phyloP scores from a whole-genome alignment of 179 eudicot genomes.

The Heliamphora pulchella region DNA sequence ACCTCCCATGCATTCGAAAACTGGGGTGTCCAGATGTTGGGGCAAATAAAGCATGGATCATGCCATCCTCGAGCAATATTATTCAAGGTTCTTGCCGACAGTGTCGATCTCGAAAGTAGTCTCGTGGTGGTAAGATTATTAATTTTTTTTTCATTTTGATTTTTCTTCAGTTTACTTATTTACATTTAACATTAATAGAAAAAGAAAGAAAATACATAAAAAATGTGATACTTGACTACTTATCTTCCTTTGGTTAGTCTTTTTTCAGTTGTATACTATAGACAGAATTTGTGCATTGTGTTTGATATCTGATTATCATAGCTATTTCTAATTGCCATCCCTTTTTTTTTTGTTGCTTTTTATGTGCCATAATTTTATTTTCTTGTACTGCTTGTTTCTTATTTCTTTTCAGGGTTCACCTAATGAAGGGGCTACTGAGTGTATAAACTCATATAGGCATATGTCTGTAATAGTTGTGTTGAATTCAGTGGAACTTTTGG shows the following conservation, averaged over 20 bases:
- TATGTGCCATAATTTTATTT: not conserved
- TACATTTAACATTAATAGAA: not conserved
- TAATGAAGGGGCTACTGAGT: conserved; percentile 64
- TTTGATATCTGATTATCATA: not conserved
- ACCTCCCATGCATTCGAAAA: conserved; percentile 38
- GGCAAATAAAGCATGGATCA: conserved; percentile 90
- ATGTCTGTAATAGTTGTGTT: conserved; percentile 87
- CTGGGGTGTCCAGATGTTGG: conserved; percentile 81
- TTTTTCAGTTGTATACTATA: conserved; percentile 3
- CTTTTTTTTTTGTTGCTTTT: not conserved
- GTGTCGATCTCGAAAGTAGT: conserved; percentile 89
- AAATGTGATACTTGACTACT: not conserved
- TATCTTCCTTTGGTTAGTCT: not conserved
- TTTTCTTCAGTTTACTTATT: not conserved
- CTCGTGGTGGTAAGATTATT: conserved; percentile 75
- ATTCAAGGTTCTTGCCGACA: conserved; percentile 91
- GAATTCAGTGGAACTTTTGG: conserved; percentile 80
- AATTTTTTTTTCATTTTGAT: conserved; percentile 10
- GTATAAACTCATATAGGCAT: conserved; percentile 75
- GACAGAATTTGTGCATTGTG: not conserved
- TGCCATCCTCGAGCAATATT: conserved; percentile 97
- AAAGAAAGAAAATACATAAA: not conserved
- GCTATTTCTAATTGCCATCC: not conserved
- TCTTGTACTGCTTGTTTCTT: not conserved
- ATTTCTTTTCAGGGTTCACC: conserved; percentile 68